A percentile compares a stretch with the other conserved stretches of the same genome.
Evolutionary conservation across 1,139 yeast species (phyloP).

Genomic region (Blastobotrys buckinghamii): DNA sequence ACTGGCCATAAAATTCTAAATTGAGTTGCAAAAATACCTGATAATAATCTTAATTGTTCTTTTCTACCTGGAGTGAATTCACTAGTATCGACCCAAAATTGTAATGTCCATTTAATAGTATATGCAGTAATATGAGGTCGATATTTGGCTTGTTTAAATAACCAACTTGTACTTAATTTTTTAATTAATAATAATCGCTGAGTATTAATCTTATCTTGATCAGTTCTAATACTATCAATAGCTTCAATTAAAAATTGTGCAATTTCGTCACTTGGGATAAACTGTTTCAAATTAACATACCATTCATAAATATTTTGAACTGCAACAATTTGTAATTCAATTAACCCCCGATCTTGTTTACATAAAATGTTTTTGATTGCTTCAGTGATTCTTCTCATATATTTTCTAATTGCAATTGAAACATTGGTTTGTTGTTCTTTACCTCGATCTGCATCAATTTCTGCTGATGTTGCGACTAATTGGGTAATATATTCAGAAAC

Average conservation of each 20-base stretch:
- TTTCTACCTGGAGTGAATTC: conserved; percentile 26
- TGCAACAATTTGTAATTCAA: conserved; percentile 23
- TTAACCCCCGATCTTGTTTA: conserved; percentile 20
- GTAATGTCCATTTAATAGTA: conserved; percentile 53
- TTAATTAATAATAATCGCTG: conserved; percentile 56
- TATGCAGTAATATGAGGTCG: conserved; percentile 45
- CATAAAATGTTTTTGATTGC: conserved; percentile 21
- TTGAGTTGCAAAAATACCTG: conserved; percentile 32
- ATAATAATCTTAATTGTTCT: conserved; percentile 29
- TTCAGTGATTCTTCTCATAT: conserved; percentile 22
- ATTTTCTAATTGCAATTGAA: conserved; percentile 17
- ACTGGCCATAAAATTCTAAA: conserved; percentile 30
- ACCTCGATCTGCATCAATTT: conserved; percentile 26
- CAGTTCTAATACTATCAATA: conserved; percentile 25
- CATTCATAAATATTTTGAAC: conserved; percentile 22
- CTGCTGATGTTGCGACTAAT: conserved; percentile 27
- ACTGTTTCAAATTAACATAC: conserved; percentile 20
- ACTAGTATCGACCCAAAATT: conserved; percentile 25
- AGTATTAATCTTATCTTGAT: conserved; percentile 43
- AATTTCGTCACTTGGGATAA: conserved; percentile 26
- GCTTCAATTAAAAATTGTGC: conserved; percentile 28
- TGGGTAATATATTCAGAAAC: conserved; percentile 26
- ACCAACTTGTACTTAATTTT: conserved; percentile 47
- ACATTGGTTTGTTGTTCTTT: conserved; percentile 21
- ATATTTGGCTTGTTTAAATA: conserved; percentile 37